Evolutionary conservation across 2,329 filamentous ascomycete genomes (phyloP).

Genomic region (Pyrenophora graminea): DNA sequence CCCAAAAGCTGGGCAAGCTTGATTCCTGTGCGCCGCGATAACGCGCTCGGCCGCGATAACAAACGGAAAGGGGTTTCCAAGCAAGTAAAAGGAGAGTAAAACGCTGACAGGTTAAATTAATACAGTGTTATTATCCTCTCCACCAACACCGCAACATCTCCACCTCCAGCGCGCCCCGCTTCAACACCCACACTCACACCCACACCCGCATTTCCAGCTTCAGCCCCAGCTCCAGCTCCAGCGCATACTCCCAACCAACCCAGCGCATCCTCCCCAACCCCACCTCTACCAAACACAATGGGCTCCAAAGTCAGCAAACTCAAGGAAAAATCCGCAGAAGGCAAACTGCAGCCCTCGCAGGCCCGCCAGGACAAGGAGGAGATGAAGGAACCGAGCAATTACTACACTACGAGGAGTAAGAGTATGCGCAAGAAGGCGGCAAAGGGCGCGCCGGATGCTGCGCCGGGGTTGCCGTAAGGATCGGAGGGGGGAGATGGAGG

Average conservation of each 20-base stretch:
- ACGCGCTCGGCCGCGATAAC: no score
- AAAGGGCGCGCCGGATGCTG: conserved; percentile 14
- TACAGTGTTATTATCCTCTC: no score
- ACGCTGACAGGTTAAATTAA: no score
- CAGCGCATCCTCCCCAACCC: not conserved
- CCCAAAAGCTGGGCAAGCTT: not conserved
- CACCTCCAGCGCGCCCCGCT: not conserved
- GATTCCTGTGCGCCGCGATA: no score
- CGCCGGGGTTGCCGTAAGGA: not conserved
- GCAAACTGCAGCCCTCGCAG: conserved; percentile 32
- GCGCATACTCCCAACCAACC: not conserved
- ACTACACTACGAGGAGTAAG: conserved; percentile 41
- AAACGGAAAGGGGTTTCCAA: not conserved
- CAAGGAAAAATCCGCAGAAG: conserved; percentile 14
- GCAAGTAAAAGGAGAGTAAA: not conserved
- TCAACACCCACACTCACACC: not conserved
- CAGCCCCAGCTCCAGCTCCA: no score
- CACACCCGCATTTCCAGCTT: no score
- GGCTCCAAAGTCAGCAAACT: conserved; percentile 38
- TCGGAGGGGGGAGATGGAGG: no score
- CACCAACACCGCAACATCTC: conserved; percentile 1
- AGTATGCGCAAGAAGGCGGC: conserved; percentile 40
- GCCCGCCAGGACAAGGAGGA: conserved; percentile 38
- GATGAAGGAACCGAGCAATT: conserved; percentile 42
- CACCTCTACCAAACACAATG: conserved; percentile 20